Evolutionary conservation across 2,329 filamentous ascomycete species (phyloP), one percentile per base, ranked within the genome.

Genomic region (Metarhizium album): DNA sequence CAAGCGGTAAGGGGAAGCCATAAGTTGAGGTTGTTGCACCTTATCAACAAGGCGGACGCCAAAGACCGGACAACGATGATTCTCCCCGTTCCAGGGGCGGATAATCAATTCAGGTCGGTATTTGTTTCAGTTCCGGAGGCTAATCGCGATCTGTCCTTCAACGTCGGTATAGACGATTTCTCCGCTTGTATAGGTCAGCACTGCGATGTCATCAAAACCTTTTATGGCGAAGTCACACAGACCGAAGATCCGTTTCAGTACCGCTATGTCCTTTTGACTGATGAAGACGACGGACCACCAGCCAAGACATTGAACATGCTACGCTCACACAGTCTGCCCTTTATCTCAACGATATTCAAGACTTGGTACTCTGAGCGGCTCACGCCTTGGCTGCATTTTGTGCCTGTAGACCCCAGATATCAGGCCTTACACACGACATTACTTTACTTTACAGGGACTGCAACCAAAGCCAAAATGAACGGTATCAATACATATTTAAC

Each of bases 301-400:
- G 58, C 52, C 11, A 61, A 69, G 18, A 76, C 88, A 56, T 66
- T 87, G 9, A 75, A 78, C 0, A 82, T 84, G 52, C 64, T 93
- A 4, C 76, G 78, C 45, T 87, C 84, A 16, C 71, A 71, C 54
- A 83, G 77, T 46, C 73, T 90, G 4, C 86, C 86, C 0, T 80
- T 93, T 61, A 75, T 88, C 56, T 79, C 80, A 1, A 82, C 82
- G 0, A 72, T 91, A 6, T 91, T 90, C 65, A 77, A 81, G 23
- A 82, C 88, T 61, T 94, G 88, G 88, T 87, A 84, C 65, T 84
- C 87, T 52, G 81, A 83, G 47, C 79, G 88, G 5, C 67, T 93
- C 16, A 77, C 75, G 52, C 79, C 87, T 0, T 94, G 87, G 87
- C 70, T 83, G 43, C 87, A 94, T 63, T 93, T 89, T 59, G 83